Percentiles rank a stretch among this genome's conserved stretches.
Conservation (phyloP, 306 rosid genomes). For the Quercus glauca region DNA sequence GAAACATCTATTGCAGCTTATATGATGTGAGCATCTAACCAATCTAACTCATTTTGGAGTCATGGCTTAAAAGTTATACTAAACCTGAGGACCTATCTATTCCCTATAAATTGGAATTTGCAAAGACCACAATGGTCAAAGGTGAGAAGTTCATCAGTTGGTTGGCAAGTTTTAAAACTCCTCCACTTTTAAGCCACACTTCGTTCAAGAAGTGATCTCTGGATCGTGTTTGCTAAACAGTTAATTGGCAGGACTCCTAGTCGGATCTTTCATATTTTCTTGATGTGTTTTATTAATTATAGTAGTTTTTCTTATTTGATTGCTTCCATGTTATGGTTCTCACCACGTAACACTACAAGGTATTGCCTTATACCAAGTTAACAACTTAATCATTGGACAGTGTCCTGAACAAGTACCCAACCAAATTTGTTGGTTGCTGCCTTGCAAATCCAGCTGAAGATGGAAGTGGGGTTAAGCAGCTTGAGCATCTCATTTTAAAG, state of each 20-base stretch:
- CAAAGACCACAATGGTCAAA: neutral
- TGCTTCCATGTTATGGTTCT: slow-evolving; percentile 5
- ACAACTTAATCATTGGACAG: slow-evolving; percentile 41
- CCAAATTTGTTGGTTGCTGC: slow-evolving; percentile 88
- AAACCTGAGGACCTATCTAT: neutral
- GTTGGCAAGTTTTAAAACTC: neutral
- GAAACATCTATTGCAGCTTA: slow-evolving; percentile 6
- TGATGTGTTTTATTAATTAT: neutral
- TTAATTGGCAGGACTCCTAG: slow-evolving; percentile 9
- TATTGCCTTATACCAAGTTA: slow-evolving; percentile 13
- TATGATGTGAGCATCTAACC: slow-evolving; percentile 4
- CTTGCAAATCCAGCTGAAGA: slow-evolving; percentile 89
- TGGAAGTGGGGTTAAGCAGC: slow-evolving; percentile 71
- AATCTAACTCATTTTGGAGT: neutral
- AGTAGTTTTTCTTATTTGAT: neutral
- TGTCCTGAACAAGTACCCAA: slow-evolving; percentile 69
- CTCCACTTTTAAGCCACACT: neutral
- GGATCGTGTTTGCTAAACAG: neutral
- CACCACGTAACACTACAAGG: neutral
- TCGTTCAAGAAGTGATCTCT: neutral
- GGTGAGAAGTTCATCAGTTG: neutral
- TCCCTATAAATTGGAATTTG: neutral
- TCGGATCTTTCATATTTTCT: neutral
- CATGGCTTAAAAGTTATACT: neutral
- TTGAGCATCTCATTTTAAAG: slow-evolving; percentile 69